These are phyloP conservation scores for Barbarea vulgaris DNA, from an alignment of 345 rosid genomes.

Conservation along the genomic window DNA sequence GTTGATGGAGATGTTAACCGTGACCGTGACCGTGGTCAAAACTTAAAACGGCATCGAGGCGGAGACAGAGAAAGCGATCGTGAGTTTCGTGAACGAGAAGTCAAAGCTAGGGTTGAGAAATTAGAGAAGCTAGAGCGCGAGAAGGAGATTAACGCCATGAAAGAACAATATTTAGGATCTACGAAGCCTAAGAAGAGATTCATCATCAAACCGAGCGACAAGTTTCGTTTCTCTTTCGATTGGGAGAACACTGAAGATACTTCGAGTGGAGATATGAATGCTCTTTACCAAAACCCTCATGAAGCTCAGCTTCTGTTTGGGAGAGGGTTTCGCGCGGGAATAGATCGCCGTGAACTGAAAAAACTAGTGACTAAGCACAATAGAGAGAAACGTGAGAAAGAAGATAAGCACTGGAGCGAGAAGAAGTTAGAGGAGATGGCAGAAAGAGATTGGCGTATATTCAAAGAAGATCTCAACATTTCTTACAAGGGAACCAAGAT, in stretches of 20 bases:
- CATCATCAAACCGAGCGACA: slow-evolving; percentile 79
- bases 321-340: slow-evolving; percentile 86
- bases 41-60: background rate
- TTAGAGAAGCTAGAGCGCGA: slow-evolving; percentile 69
- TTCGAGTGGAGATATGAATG: slow-evolving; percentile 70
- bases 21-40: background rate
- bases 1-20: slow-evolving; percentile 13
- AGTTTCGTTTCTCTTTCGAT: slow-evolving; percentile 64
- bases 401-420: slow-evolving; percentile 85
- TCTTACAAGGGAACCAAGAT: slow-evolving; percentile 88
- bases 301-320: slow-evolving; percentile 91
- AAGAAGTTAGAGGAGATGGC: slow-evolving; percentile 89
- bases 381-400: slow-evolving; percentile 74
- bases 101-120: slow-evolving; percentile 53
- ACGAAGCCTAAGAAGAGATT: slow-evolving; percentile 87
- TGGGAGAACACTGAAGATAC: slow-evolving; percentile 95
- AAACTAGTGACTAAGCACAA: slow-evolving; percentile 75
- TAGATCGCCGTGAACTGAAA: slow-evolving; percentile 90
- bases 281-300: slow-evolving; percentile 84
- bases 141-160: slow-evolving; percentile 75
- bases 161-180: slow-evolving; percentile 81
- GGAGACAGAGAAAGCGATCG: slow-evolving; percentile 42
- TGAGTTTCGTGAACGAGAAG: slow-evolving; percentile 42
- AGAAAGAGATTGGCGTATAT: slow-evolving; percentile 94
- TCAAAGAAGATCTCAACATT: slow-evolving; percentile 83